Evolutionary conservation across 176 grass and related monocot species (phyloP), one percentile per base, ranked within the genome.

Genomic region (Triticum turgidum): DNA sequence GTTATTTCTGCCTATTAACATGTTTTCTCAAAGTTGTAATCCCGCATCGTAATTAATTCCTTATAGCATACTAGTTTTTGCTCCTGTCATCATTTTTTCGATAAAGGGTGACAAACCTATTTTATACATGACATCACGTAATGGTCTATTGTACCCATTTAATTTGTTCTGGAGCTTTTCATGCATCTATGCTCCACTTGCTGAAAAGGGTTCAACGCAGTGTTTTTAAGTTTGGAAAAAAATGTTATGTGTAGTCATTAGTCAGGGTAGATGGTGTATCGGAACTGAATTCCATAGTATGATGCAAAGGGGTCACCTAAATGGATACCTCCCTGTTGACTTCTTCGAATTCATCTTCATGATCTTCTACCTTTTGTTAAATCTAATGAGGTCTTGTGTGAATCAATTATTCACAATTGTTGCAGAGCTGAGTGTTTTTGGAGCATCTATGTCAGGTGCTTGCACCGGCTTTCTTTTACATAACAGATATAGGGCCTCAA

Each of bases 391-490:
- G 18, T 52, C 75, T 17, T 88, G 61, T 32, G 54, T 79, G n/a
- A 84, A 69, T 56, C 63, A 63, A 4, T 1, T 71, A 81, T 82
- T 86, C 37, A 15, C 65, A 65, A 80, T 74, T 86, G 45, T 25
- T 85, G 33, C 81, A 99, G 97, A 99, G 69, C 80, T 94, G 41
- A 86, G 93, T 82, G 66, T 94, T 89, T 98, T 96, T 83, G 97
- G 97, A 96, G 90, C 90, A 78, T 96, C 97, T 42, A 94, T 99
- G 90, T 90, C 94, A 63, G 92, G 97, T 32, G 86, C 93, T 27
- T 98, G 97, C 85, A 89, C 90, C 58, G 94, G 97, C 14, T 98
- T 96, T 91, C 86, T 98, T 80, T 96, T 91, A 22, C 97, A 98
- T 62, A 96, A 96, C 80, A 92, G 97, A 86, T 92, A 92, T 68